phyloP scores from a whole-genome alignment of 345 rosid species.

The Adansonia digitata region DNA sequence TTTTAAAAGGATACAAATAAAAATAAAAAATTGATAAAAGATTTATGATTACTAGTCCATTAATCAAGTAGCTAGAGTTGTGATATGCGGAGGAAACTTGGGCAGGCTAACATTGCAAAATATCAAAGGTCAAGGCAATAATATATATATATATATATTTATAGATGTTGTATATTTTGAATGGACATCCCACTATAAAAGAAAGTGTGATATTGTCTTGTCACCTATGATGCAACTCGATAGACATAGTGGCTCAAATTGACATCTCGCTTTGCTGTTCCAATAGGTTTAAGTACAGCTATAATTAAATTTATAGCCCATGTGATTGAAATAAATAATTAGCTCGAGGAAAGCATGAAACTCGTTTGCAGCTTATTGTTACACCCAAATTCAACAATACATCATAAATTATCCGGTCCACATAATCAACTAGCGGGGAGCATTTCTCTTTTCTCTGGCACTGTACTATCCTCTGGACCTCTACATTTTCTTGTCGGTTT shows the following conservation, averaged over 20 bases:
- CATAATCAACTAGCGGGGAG: not conserved
- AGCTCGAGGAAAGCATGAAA: not conserved
- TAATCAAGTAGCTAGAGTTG: not conserved
- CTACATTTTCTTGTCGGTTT: no score
- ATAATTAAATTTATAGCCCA: no score
- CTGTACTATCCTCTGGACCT: no score
- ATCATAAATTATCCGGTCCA: not conserved
- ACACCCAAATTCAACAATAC: not conserved
- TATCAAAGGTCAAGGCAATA: not conserved
- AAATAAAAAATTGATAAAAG: no score
- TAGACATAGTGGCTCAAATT: not conserved
- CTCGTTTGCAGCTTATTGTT: not conserved
- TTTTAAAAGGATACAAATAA: no score
- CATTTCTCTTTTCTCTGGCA: not conserved
- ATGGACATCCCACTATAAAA: not conserved
- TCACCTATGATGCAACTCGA: not conserved
- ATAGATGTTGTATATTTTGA: not conserved
- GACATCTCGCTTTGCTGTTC: no score
- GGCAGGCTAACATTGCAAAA: not conserved
- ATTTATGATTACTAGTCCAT: no score
- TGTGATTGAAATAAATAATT: not conserved
- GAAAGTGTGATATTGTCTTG: not conserved
- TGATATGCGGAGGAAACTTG: not conserved
- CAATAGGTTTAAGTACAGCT: no score
- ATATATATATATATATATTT: no score